Percentiles rank a stretch among this genome's conserved stretches.
phyloP scores from a whole-genome alignment of 192 early-diverging fungal species.

The Phycomyces blakesleeanus region DNA sequence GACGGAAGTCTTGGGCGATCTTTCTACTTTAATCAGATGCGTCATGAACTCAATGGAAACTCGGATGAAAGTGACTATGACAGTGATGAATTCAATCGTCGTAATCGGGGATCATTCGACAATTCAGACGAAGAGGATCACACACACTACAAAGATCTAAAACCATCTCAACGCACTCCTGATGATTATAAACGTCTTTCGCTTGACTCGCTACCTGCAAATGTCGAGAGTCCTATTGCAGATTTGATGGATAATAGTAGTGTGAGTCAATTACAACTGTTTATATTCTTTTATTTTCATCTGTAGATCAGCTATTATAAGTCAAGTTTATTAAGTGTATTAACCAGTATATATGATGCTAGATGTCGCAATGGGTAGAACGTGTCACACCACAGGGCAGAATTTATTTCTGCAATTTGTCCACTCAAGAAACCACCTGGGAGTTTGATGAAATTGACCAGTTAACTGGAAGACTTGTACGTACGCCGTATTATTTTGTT shows the following conservation, averaged over 20 bases:
- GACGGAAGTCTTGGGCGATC: background rate
- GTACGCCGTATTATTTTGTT: background rate
- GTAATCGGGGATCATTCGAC: no score
- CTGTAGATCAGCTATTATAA: background rate
- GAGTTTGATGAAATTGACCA: slow-evolving; percentile 43
- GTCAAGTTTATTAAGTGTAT: no score
- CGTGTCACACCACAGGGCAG: slow-evolving; percentile 47
- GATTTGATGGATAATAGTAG: background rate
- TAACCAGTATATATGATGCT: background rate
- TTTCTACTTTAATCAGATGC: background rate
- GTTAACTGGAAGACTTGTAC: slow-evolving; percentile 43
- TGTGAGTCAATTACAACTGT: background rate
- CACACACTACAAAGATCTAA: background rate
- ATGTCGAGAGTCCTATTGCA: background rate
- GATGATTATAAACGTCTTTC: slow-evolving; percentile 1
- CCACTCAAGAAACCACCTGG: slow-evolving; percentile 60
- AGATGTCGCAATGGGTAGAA: slow-evolving; percentile 54
- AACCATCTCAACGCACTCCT: background rate
- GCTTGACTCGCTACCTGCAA: background rate
- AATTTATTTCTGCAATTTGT: slow-evolving; percentile 53
- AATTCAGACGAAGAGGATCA: slow-evolving; percentile 2
- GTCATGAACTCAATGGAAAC: background rate
- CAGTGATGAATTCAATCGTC: background rate
- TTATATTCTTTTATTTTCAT: background rate
- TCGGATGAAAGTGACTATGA: background rate